Percentiles rank a stretch among this genome's conserved stretches.
Conservation (phyloP, 176 grass and related monocot species). For the Pontederia paniculata region DNA sequence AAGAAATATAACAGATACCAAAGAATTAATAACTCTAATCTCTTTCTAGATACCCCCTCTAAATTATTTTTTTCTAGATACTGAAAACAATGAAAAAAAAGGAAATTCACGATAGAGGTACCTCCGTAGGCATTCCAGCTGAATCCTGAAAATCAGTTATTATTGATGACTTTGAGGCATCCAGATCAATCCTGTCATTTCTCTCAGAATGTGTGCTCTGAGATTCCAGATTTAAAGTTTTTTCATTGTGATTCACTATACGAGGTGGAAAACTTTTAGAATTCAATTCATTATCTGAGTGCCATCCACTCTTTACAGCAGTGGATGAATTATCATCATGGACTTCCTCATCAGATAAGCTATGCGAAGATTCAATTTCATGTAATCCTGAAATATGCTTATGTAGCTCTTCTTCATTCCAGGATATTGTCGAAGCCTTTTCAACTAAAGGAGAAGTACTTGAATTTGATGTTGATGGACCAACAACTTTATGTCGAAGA, state of each 20-base stretch:
- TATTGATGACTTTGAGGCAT: conserved; percentile 35
- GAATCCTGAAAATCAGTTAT: conserved; percentile 43
- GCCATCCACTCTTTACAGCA: conserved; percentile 48
- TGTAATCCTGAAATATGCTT: conserved; percentile 33
- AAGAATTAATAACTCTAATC: too few species aligned
- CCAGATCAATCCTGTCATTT: conserved; percentile 28
- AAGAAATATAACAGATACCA: too few species aligned
- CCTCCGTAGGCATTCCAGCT: conserved; percentile 74
- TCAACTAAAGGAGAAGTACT: conserved; percentile 27
- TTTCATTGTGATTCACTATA: conserved; percentile 34
- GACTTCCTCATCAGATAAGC: conserved; percentile 81
- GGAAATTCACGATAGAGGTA: conserved; percentile 20
- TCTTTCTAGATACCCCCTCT: background rate
- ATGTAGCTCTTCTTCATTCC: conserved; percentile 53
- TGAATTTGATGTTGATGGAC: conserved; percentile 32
- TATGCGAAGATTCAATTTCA: conserved; percentile 43
- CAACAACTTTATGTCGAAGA: conserved; percentile 44
- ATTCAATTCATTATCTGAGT: conserved; percentile 80
- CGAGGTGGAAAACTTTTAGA: conserved; percentile 48
- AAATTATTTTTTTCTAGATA: conserved; percentile 1
- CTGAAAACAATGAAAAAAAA: conserved; percentile 10
- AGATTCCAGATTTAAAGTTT: conserved; percentile 24
- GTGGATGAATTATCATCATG: conserved; percentile 43
- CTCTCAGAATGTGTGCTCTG: conserved; percentile 34
- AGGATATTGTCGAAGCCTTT: conserved; percentile 49